A percentile compares a stretch with the other conserved stretches of the same genome.
phyloP scores from a whole-genome alignment of 2,329 filamentous ascomycete species.

The Aspergillus neoniger region DNA sequence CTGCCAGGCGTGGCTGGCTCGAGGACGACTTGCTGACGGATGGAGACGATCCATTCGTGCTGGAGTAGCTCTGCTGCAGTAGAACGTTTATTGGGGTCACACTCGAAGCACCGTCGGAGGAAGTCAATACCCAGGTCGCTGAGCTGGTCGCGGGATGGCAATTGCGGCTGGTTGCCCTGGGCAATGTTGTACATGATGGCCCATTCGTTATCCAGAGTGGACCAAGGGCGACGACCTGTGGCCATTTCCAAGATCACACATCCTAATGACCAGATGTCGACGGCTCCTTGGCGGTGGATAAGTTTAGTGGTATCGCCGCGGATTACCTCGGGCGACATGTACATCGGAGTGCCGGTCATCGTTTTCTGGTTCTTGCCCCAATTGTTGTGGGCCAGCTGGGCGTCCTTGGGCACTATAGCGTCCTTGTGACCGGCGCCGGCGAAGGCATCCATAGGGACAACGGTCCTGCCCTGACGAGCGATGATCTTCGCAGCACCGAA shows the following conservation, averaged over 20 bases:
- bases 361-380: conserved; percentile 68
- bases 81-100: conserved; percentile 76
- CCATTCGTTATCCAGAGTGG: conserved; percentile 96
- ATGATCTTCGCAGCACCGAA: conserved; percentile 98
- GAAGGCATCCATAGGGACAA: conserved; percentile 65
- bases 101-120: conserved; percentile 78
- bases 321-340: conserved; percentile 99
- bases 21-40: conserved; percentile 51
- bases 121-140: conserved; percentile 86
- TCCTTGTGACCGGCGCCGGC: conserved; percentile 47
- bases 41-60: conserved; percentile 78
- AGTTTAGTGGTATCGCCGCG: conserved; percentile 77
- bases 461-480: conserved; percentile 85
- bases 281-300: conserved; percentile 76
- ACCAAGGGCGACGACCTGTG: conserved; percentile 91
- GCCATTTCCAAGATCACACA: conserved; percentile 98
- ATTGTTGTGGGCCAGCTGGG: conserved; percentile 31
- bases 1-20: conserved; percentile 43
- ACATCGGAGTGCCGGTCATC: conserved; percentile 99
- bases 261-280: conserved; percentile 94
- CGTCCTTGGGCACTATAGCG: conserved; percentile 32
- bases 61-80: conserved; percentile 87
- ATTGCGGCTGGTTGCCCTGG: conserved; percentile 86
- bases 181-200: conserved; percentile 99
- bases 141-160: conserved; percentile 80